These are phyloP conservation scores for Wickerhamomyces pijperi DNA, from an alignment of 805 yeast species.

Conservation along the genomic window DNA sequence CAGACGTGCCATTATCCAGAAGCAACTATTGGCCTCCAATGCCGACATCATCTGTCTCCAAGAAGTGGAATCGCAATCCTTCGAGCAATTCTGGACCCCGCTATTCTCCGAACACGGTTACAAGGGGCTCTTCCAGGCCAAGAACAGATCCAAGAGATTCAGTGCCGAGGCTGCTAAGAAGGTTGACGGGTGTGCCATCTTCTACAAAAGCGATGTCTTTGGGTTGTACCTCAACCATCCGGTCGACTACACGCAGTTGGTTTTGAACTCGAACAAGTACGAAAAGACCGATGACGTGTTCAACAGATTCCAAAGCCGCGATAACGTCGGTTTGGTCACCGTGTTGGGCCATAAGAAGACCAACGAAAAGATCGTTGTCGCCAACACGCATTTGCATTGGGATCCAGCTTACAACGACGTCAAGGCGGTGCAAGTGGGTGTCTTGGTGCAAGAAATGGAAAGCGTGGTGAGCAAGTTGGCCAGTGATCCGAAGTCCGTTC, in stretches of 20 bases:
- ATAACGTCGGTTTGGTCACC: constrained; percentile 76
- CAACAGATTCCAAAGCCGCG: constrained; percentile 93
- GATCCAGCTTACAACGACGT: constrained; percentile 96
- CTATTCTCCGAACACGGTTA: constrained; percentile 64
- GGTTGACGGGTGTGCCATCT: constrained; percentile 98
- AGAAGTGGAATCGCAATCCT: constrained; percentile 85
- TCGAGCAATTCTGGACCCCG: constrained; percentile 80
- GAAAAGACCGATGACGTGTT: constrained; percentile 90
- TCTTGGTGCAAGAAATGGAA: constrained; percentile 80
- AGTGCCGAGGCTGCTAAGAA: constrained; percentile 65
- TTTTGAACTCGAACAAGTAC: constrained; percentile 74
- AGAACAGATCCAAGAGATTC: constrained; percentile 91
- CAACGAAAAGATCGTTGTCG: constrained; percentile 62
- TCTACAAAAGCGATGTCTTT: constrained; percentile 62
- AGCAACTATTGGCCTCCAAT: constrained; percentile 53
- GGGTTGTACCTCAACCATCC: constrained; percentile 57
- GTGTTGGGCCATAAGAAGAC: constrained; percentile 63
- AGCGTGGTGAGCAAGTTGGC: constrained; percentile 33
- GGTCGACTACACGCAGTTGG: constrained; percentile 74
- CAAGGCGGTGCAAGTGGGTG: constrained; percentile 90
- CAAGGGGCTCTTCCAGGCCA: constrained; percentile 71
- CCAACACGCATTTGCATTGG: constrained; percentile 96
- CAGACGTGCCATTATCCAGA: constrained; percentile 64
- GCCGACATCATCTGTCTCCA: constrained; percentile 85
- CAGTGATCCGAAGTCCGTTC: constrained; percentile 40